These are phyloP conservation scores for Wickerhamomyces sp. DNA, from an alignment of 1,139 yeast genomes.

Conservation along the genomic window DNA sequence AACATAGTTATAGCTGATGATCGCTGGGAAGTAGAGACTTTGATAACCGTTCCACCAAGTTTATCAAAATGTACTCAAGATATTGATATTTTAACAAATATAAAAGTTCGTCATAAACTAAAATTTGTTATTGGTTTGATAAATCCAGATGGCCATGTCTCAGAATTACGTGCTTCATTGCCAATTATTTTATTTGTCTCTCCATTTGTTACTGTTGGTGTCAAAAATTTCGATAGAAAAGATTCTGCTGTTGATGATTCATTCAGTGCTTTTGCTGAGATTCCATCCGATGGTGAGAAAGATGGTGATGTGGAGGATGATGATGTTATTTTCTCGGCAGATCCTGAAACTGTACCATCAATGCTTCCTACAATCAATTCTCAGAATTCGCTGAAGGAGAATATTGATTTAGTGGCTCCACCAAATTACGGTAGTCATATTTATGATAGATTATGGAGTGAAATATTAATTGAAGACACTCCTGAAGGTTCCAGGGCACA, in stretches of 20 bases:
- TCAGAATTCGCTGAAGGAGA: slow-evolving; percentile 9
- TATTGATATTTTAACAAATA: slow-evolving; percentile 55
- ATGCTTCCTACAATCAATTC: slow-evolving; percentile 17
- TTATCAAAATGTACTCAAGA: slow-evolving; percentile 80
- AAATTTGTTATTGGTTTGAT: slow-evolving; percentile 51
- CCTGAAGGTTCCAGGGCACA: slow-evolving; percentile 26
- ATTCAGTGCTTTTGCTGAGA: slow-evolving; percentile 18
- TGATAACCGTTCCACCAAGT: slow-evolving; percentile 63
- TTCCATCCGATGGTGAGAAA: slow-evolving; percentile 18
- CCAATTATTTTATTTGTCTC: slow-evolving; percentile 59
- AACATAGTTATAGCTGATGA: slow-evolving; percentile 37
- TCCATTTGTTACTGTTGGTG: slow-evolving; percentile 75
- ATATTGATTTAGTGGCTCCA: slow-evolving; percentile 54
- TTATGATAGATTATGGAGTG: slow-evolving; percentile 82
- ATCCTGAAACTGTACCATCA: slow-evolving; percentile 24
- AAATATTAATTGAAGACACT: slow-evolving; percentile 34
- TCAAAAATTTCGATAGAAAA: slow-evolving; percentile 29
- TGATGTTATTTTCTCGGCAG: slow-evolving; percentile 30
- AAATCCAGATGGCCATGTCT: slow-evolving; percentile 63
- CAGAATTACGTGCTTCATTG: slow-evolving; percentile 65
- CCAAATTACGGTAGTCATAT: slow-evolving; percentile 85
- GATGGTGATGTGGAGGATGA: slow-evolving; percentile 24
- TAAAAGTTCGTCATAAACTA: slow-evolving; percentile 58
- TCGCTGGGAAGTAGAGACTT: slow-evolving; percentile 70
- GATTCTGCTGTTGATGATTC: slow-evolving; percentile 20